A percentile compares a stretch with the other conserved stretches of the same genome.
These are phyloP conservation scores for Nakataea oryzae DNA, from an alignment of 2,329 filamentous ascomycete species.

Conservation along the genomic window DNA sequence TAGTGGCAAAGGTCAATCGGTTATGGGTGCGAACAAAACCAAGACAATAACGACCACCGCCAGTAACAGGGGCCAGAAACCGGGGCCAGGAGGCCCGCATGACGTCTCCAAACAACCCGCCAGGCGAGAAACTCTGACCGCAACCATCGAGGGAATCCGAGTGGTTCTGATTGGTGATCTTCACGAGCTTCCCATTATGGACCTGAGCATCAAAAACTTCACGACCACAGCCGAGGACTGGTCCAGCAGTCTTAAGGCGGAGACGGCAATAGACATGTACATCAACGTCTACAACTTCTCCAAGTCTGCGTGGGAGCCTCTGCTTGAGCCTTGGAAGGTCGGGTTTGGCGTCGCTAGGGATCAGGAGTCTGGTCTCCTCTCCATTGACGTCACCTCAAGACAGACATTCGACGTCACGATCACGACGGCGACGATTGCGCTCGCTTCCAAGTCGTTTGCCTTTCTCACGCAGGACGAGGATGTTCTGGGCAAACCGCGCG, in stretches of 20 bases:
- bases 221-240: constrained; percentile 79
- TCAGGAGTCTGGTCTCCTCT: constrained; percentile 61
- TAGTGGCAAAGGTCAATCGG: constrained; percentile 45
- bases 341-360: constrained; percentile 81
- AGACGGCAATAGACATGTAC: constrained; percentile 86
- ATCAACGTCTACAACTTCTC: constrained; percentile 98
- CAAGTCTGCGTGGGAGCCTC: constrained; percentile 94
- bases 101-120: constrained; percentile 19
- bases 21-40: constrained; percentile 29
- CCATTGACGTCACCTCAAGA: constrained; percentile 77
- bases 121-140: constrained; percentile 66
- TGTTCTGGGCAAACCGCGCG: constrained; percentile 84
- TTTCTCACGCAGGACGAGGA: constrained; percentile 86
- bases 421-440: constrained; percentile 85
- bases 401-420: constrained; percentile 87
- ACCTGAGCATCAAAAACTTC: constrained; percentile 88
- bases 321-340: constrained; percentile 95
- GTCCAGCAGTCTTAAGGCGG: constrained; percentile 78
- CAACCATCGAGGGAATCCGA: constrained; percentile 77
- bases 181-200: constrained; percentile 89
- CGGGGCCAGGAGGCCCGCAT: constrained; percentile 10
- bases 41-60: constrained; percentile 18
- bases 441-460: constrained; percentile 85
- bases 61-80: constrained; percentile 9
- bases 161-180: constrained; percentile 91